These are phyloP conservation scores for Phycomyces nitens DNA, from an alignment of 192 early-diverging fungal species.

Conservation along the genomic window DNA sequence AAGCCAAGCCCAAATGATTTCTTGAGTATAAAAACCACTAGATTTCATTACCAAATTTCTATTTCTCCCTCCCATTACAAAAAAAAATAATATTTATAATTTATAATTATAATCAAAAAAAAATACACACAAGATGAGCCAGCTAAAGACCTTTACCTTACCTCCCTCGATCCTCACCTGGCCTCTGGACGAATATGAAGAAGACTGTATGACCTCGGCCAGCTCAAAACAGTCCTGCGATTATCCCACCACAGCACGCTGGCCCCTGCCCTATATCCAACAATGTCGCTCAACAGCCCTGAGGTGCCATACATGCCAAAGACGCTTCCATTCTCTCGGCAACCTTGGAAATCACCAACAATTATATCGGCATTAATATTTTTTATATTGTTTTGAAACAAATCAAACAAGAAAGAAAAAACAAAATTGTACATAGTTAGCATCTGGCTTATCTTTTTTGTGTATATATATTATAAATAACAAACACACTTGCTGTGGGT, in stretches of 20 bases:
- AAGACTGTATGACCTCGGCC: constrained; percentile 15
- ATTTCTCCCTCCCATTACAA: too few species aligned
- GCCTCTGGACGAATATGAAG: constrained; percentile 18
- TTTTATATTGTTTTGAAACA: background rate
- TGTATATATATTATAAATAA: too few species aligned
- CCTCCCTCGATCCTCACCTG: background rate
- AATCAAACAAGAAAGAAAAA: too few species aligned
- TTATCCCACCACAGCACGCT: background rate
- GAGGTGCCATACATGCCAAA: constrained; percentile 15
- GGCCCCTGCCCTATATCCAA: background rate
- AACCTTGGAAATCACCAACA: constrained; percentile 17
- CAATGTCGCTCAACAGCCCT: constrained; percentile 9
- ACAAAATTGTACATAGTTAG: too few species aligned
- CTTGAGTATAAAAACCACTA: too few species aligned
- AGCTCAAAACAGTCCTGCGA: background rate
- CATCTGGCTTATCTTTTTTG: too few species aligned
- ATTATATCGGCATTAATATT: constrained; percentile 4
- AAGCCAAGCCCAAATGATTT: too few species aligned
- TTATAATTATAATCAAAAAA: background rate
- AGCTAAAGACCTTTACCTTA: background rate
- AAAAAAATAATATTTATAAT: too few species aligned
- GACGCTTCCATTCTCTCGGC: constrained; percentile 18
- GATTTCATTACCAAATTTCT: too few species aligned
- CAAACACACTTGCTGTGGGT: too few species aligned
- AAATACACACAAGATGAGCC: constrained; percentile 3